Evolutionary conservation across 1,284 basidiomycete species (phyloP).

Genomic region (Fomitopsis palustris): DNA sequence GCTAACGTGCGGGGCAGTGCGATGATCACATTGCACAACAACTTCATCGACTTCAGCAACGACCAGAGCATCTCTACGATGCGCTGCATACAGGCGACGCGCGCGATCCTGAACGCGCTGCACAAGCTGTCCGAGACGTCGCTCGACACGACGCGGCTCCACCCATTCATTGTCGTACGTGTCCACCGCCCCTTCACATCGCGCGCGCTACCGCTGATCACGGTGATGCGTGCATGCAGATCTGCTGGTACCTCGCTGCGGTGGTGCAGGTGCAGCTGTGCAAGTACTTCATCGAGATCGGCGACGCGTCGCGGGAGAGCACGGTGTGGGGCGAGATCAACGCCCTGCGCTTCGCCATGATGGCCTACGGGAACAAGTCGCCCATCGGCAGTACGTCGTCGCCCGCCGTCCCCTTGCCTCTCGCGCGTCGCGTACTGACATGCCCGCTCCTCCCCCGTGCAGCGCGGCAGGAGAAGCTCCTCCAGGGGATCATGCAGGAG

Average conservation of each 20-base stretch:
- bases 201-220: conserved; percentile 4
- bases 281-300: conserved; percentile 77
- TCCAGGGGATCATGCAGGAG: conserved; percentile 81
- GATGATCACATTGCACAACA: conserved; percentile 78
- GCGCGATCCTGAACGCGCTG: conserved; percentile 67
- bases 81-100: conserved; percentile 70
- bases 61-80: conserved; percentile 58
- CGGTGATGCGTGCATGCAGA: conserved; percentile 45
- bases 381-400: conserved; percentile 72
- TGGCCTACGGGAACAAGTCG: conserved; percentile 71
- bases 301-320: conserved; percentile 65
- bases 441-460: conserved; percentile 7
- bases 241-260: conserved; percentile 85
- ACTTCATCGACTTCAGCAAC: conserved; percentile 71
- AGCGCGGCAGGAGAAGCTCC: conserved; percentile 76
- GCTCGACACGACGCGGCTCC: conserved; percentile 70
- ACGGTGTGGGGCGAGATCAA: conserved; percentile 84
- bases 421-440: background rate
- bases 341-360: conserved; percentile 73
- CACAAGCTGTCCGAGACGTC: conserved; percentile 74
- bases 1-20: conserved; percentile 46
- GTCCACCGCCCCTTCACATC: background rate
- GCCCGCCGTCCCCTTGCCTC: background rate
- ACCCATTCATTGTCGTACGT: conserved; percentile 76
- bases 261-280: conserved; percentile 81